A percentile compares a stretch with the other conserved stretches of the same genome.
Conservation (phyloP, 1,284 basidiomycete species). For the Porogramme epimiltina region DNA sequence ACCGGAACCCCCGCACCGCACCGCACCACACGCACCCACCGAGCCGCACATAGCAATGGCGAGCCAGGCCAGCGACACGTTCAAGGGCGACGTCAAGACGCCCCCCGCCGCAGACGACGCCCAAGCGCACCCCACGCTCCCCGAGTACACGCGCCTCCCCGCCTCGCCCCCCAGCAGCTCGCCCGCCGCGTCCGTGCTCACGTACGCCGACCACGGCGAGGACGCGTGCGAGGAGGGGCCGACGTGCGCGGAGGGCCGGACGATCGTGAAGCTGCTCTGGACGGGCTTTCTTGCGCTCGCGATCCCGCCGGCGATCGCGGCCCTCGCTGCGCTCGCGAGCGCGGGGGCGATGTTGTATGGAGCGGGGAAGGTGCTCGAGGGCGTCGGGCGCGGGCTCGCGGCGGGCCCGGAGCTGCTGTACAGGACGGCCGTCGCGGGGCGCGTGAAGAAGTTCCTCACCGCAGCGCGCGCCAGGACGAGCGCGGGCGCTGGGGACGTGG, state of each 20-base stretch:
- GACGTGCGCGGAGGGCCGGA: background rate
- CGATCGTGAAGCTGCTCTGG: conserved; percentile 2
- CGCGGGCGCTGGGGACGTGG: background rate
- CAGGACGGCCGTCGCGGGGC: background rate
- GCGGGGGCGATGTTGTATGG: background rate
- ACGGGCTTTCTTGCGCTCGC: conserved; percentile 3
- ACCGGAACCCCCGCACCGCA: too few relatives aligned
- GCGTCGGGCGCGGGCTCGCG: conserved; percentile 2
- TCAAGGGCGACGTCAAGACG: conserved; percentile 7
- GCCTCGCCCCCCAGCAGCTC: conserved; percentile 1
- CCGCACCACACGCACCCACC: too few relatives aligned
- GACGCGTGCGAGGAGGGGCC: background rate
- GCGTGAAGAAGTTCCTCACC: background rate
- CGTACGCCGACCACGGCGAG: background rate
- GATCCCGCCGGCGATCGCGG: conserved; percentile 6
- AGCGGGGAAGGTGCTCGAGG: conserved; percentile 13
- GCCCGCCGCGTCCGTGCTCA: background rate
- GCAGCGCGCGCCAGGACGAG: background rate
- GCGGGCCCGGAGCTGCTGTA: conserved; percentile 4
- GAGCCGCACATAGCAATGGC: too few relatives aligned
- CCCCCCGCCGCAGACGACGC: background rate
- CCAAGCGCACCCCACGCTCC: conserved; percentile 3
- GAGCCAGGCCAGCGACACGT: background rate
- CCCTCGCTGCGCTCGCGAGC: background rate
- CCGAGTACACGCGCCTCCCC: conserved; percentile 15